Evolutionary conservation across 2,329 filamentous ascomycete species (phyloP).

Genomic region (Geosmithia putterillii): DNA sequence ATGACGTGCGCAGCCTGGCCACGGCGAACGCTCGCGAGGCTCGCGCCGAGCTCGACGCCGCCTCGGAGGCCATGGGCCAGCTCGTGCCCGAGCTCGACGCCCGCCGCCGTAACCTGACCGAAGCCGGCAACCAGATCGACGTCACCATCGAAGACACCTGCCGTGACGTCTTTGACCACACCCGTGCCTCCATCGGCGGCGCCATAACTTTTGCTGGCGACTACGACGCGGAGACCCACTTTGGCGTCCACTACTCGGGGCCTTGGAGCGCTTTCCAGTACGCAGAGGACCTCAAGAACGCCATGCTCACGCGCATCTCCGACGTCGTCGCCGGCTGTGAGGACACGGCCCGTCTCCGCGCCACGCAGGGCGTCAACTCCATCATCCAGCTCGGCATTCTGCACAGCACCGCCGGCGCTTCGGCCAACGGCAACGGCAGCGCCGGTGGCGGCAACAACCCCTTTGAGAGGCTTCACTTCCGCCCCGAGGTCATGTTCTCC

Average conservation of each 20-base stretch:
- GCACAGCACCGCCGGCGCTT: slow-evolving; percentile 41
- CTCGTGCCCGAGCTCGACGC: slow-evolving; percentile 79
- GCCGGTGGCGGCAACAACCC: no score
- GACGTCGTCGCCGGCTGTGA: slow-evolving; percentile 70
- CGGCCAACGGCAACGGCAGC: not conserved
- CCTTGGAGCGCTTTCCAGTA: slow-evolving; percentile 79
- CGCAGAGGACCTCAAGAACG: slow-evolving; percentile 82
- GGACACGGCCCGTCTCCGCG: slow-evolving; percentile 68
- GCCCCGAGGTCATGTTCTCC: slow-evolving; percentile 87
- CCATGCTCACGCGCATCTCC: slow-evolving; percentile 82
- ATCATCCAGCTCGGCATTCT: slow-evolving; percentile 83
- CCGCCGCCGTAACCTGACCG: slow-evolving; percentile 65
- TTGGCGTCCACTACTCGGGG: slow-evolving; percentile 79
- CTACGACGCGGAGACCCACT: slow-evolving; percentile 62
- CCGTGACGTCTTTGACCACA: slow-evolving; percentile 74
- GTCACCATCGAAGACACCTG: slow-evolving; percentile 74
- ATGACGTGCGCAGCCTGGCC: slow-evolving; percentile 74
- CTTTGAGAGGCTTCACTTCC: slow-evolving; percentile 77
- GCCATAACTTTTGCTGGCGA: slow-evolving; percentile 70
- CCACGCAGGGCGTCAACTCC: slow-evolving; percentile 67
- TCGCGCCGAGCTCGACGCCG: slow-evolving; percentile 70
- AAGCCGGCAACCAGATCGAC: slow-evolving; percentile 74
- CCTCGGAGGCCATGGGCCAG: slow-evolving; percentile 66
- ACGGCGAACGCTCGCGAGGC: slow-evolving; percentile 81
- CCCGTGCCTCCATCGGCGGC: slow-evolving; percentile 59